phyloP scores from a whole-genome alignment of 2,329 filamentous ascomycete genomes.

The Periconia digitata region DNA sequence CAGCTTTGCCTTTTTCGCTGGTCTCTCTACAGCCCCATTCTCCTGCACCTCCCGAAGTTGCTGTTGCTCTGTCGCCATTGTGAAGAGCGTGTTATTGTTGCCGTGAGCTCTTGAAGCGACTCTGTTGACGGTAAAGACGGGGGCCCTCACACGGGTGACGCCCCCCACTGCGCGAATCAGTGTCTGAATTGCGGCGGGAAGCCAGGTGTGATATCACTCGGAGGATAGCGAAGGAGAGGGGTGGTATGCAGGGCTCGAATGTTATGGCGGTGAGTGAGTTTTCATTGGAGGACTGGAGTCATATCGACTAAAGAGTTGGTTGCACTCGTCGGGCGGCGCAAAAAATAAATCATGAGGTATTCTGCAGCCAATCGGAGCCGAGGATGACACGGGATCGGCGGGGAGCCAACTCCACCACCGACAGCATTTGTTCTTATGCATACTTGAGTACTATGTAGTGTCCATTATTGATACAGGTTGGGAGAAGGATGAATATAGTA shows the following conservation, averaged over 20 bases:
- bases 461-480: no score
- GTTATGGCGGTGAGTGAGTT: conserved; percentile 3
- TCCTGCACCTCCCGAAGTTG: conserved; percentile 4
- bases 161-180: conserved; percentile 1
- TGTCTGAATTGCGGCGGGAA: neutral
- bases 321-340: no score
- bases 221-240: no score
- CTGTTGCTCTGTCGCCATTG: neutral
- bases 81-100: neutral
- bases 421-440: no score
- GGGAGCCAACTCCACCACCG: no score
- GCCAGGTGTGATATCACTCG: no score
- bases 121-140: neutral
- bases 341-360: conserved; percentile 10
- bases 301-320: no score
- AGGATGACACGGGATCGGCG: conserved; percentile 4
- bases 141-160: conserved; percentile 1
- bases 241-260: neutral
- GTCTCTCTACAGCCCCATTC: conserved; percentile 7
- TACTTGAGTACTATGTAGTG: no score
- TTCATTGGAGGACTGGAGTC: no score
- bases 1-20: conserved; percentile 56
- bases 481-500: no score
- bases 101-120: neutral
- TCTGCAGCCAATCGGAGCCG: conserved; percentile 20